Base-by-base conservation (phyloP, 164 flowering plant genomes). In the Protea cynaroides region DNA sequence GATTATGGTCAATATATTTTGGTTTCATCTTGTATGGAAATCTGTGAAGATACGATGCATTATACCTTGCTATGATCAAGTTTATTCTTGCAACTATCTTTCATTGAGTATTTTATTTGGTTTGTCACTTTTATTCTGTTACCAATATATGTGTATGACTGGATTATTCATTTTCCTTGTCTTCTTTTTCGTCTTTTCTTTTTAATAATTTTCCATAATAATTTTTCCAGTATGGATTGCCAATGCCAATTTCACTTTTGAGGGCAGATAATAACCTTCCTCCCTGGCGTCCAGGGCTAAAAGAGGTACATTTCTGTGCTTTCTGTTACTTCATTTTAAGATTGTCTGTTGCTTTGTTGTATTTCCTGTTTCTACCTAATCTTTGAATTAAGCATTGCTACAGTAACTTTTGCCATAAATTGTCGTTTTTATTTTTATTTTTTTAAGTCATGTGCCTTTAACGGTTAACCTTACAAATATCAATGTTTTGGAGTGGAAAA, bases 221-320 rank as follows among this genome's bases (percentile, higher is more conserved):
- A 2, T 4, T 61, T 64, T 64, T 81, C 86, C 92, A 94, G 97
- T 94, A 94, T 79, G 95, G 92, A 36, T 81, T 94, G 65, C 93
- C 82, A 19, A 73, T 74, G 83, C 98, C 98, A 55, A 37, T 94
- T 72, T 81, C 84, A 65, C 73, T 94, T 47, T 57, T 94, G 65
- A 82, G 98, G 76, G 95, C 97, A 57, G 98, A 94, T 77, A 90
- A 91, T 72, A 91, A 91, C 72, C 91, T 89, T 81, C 97, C 98
- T 76, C 96, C 98, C 13, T 94, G 98, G 99, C 99, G 99, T 65
- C 63, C 86, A 52, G 90, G 87, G 43, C 72, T 94, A 56, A 83
- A 81, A 75, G 97, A 94, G 95, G 99, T 91, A 82, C 21, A 43
- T 21, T 59, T 46, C 36, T 69, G n/a, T 52, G n/a, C 24, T 51